A percentile compares a stretch with the other conserved stretches of the same genome.
Conservation (phyloP, 768 basidiomycete species). For the Suillus hirtellus region DNA sequence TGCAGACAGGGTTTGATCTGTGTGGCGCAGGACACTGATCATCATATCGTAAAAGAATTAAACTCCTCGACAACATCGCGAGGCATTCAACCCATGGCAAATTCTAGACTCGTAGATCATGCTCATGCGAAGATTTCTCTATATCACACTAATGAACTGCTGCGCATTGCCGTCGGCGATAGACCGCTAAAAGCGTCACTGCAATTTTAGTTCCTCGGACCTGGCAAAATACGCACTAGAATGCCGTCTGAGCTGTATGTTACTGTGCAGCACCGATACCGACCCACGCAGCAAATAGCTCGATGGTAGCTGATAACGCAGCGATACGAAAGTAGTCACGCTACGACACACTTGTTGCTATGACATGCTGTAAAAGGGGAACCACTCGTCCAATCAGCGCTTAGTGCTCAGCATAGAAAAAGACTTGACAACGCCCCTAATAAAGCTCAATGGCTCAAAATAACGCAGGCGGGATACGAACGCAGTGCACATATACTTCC, state of each 20-base stretch:
- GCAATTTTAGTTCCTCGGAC: background rate
- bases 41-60: background rate
- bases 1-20: background rate
- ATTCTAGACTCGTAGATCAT: background rate
- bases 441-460: background rate
- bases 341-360: background rate
- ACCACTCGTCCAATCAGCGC: background rate
- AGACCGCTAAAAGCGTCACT: slow-evolving; percentile 2
- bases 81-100: background rate
- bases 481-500: background rate
- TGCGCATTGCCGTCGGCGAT: background rate
- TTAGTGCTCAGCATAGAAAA: background rate
- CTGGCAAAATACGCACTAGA: background rate
- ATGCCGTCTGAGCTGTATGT: background rate
- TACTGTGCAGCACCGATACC: background rate
- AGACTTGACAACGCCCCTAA: background rate
- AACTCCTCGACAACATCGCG: background rate
- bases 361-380: background rate
- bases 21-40: background rate
- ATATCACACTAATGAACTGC: background rate
- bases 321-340: background rate
- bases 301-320: slow-evolving; percentile 6
- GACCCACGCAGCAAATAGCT: background rate
- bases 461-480: background rate
- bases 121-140: background rate